These are phyloP conservation scores for Lasiodiplodia theobromae DNA, from an alignment of 2,329 filamentous ascomycete species.

Conservation along the genomic window DNA sequence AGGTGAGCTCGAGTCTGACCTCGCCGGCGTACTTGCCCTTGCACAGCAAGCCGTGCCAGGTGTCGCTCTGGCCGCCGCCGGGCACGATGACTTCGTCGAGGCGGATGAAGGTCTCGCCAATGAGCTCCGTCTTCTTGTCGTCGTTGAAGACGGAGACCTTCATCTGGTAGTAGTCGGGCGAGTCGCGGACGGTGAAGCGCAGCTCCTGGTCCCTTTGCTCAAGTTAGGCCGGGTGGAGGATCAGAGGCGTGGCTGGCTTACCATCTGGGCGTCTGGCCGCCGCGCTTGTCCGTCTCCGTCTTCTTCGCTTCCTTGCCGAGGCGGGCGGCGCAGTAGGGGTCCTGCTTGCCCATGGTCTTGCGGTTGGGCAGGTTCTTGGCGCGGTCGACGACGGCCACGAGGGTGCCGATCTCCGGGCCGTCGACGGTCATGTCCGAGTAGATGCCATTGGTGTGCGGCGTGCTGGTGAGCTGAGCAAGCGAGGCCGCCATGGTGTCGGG, in stretches of 20 bases:
- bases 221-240: conserved; percentile 29
- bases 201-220: conserved; percentile 89
- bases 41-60: conserved; percentile 88
- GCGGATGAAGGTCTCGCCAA: conserved; percentile 91
- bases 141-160: conserved; percentile 98
- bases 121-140: conserved; percentile 96
- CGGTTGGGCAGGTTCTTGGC: conserved; percentile 97
- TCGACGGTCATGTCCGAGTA: conserved; percentile 94
- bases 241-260: conserved; percentile 56
- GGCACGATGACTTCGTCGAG: conserved; percentile 80
- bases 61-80: conserved; percentile 91
- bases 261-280: conserved; percentile 96
- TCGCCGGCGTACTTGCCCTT: conserved; percentile 96
- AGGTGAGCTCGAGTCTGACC: conserved; percentile 93
- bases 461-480: conserved; percentile 55
- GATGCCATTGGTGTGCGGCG: conserved; percentile 84
- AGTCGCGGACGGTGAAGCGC: conserved; percentile 94
- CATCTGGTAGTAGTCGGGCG: conserved; percentile 92
- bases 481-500: conserved; percentile 45
- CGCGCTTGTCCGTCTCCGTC: conserved; percentile 90
- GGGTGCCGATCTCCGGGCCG: conserved; percentile 88
- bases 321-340: conserved; percentile 93
- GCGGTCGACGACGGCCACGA: conserved; percentile 90
- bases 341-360: conserved; percentile 98
- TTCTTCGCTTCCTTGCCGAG: conserved; percentile 97